Conservation (phyloP, 805 yeast species). For the Kodamaea neixiangensis region DNA sequence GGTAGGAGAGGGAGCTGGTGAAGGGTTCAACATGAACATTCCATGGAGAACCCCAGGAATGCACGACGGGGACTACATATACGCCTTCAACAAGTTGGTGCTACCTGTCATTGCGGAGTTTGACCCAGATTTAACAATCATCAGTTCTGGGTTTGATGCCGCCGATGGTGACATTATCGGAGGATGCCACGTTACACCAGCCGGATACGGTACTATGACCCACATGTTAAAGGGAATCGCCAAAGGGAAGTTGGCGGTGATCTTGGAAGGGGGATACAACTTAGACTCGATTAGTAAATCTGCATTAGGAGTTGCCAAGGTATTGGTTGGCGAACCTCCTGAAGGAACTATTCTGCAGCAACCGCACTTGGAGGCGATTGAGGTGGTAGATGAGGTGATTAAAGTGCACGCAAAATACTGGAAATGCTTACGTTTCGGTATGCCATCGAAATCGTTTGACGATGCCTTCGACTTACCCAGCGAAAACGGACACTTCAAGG, state of each 20-base stretch:
- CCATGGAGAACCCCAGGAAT: conserved; percentile 94
- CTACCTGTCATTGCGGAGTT: conserved; percentile 89
- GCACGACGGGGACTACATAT: conserved; percentile 93
- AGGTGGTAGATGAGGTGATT: conserved; percentile 78
- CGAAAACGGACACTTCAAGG: conserved; percentile 26
- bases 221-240: conserved; percentile 87
- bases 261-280: conserved; percentile 96
- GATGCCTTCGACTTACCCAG: conserved; percentile 40
- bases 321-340: conserved; percentile 93
- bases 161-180: conserved; percentile 98
- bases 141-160: conserved; percentile 97
- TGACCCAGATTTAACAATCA: conserved; percentile 88
- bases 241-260: conserved; percentile 83
- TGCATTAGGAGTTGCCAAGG: conserved; percentile 90
- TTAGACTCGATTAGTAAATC: conserved; percentile 86
- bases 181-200: conserved; percentile 92
- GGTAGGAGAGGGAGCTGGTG: conserved; percentile 84
- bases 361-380: conserved; percentile 77
- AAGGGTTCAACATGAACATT: conserved; percentile 83
- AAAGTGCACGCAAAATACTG: conserved; percentile 82
- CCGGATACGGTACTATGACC: conserved; percentile 96
- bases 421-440: conserved; percentile 78
- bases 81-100: conserved; percentile 83
- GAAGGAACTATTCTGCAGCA: conserved; percentile 64
- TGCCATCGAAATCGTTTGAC: conserved; percentile 40